These are phyloP conservation scores for Collybiopsis luxurians DNA, from an alignment of 768 basidiomycete species.

Conservation along the genomic window DNA sequence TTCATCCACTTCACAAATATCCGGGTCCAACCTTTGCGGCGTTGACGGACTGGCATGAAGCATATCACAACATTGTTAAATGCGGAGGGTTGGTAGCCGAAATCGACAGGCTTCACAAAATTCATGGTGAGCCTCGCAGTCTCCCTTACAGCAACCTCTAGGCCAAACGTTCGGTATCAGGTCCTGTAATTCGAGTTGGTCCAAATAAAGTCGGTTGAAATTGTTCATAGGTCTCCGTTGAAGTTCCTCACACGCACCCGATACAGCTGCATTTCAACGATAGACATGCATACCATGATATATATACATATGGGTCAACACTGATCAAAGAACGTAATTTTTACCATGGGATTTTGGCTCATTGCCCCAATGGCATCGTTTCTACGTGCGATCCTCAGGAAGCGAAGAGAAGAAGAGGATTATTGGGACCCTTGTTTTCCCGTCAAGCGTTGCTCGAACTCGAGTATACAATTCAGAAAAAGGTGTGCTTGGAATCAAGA, in stretches of 20 bases:
- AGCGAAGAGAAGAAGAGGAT: constrained; percentile 1
- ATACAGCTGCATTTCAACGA: constrained; percentile 35
- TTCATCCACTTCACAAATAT: too few species aligned
- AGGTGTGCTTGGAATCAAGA: too few species aligned
- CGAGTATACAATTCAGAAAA: constrained; percentile 25
- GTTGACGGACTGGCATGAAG: too few species aligned
- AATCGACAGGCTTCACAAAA: too few species aligned
- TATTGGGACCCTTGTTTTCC: too few species aligned
- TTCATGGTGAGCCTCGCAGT: too few species aligned
- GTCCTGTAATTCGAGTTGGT: constrained; percentile 32
- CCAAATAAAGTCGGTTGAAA: constrained; percentile 30
- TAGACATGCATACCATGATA: constrained; percentile 25
- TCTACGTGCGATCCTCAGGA: constrained; percentile 19
- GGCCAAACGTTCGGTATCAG: constrained; percentile 12
- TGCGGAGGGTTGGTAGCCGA: too few species aligned
- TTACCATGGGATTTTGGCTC: constrained; percentile 13
- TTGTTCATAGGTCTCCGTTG: not conserved
- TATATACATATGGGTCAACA: constrained; percentile 4
- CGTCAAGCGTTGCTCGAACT: constrained; percentile 15
- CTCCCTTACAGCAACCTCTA: too few species aligned
- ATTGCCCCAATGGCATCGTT: constrained; percentile 24
- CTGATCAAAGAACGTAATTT: constrained; percentile 19
- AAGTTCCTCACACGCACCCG: not conserved
- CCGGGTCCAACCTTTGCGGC: too few species aligned
- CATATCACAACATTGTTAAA: too few species aligned